Evolutionary conservation across 805 yeast species (phyloP), one percentile per base, ranked within the genome.

Genomic region (Candida palmyrensis): DNA sequence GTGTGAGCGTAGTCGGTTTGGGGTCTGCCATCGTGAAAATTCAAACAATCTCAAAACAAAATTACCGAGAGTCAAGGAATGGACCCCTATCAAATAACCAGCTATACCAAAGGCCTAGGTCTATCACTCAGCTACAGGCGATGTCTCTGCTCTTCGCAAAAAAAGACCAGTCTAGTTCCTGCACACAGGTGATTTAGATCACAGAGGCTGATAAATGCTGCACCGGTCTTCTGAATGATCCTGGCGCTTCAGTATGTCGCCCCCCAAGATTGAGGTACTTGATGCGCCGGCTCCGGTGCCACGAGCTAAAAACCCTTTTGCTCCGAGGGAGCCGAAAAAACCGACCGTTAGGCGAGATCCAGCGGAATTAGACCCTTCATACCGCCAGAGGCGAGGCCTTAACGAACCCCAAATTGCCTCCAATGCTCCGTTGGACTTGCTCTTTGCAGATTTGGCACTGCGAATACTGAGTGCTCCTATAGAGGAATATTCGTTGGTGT

Each of bases 1-100:
- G 84, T 5, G 71, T 55, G 22, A 75, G 59, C 18, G 46, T 40
- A 13, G 53, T 21, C 23, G n/a, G n/a, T n/a, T n/a, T n/a, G n/a
- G n/a, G 49, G 14, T 32, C 45, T 27, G 48, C 36, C 49, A 45
- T 46, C 18, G 26, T 18, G 15, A 25, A 17, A 13, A 14, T 20
- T 21, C 18, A 11, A 23, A 15, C 18, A 12, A 32, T 13, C 17
- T 17, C 14, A 27, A 31, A 26, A 13, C 22, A n/a, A 21, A 18
- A 18, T n/a, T 16, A 6, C 4, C 23, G 27, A 16, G n/a, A n/a
- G n/a, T n/a, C n/a, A n/a, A n/a, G n/a, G n/a, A n/a, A n/a, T n/a
- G n/a, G n/a, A n/a, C n/a, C n/a, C n/a, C n/a, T n/a, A n/a, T n/a
- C n/a, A n/a, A n/a, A n/a, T n/a, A n/a, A n/a, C n/a, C n/a, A n/a